Evolutionary conservation across 2,329 filamentous ascomycete species (phyloP), one percentile per base, ranked within the genome.

Genomic region (Exutisphaerella laricina): DNA sequence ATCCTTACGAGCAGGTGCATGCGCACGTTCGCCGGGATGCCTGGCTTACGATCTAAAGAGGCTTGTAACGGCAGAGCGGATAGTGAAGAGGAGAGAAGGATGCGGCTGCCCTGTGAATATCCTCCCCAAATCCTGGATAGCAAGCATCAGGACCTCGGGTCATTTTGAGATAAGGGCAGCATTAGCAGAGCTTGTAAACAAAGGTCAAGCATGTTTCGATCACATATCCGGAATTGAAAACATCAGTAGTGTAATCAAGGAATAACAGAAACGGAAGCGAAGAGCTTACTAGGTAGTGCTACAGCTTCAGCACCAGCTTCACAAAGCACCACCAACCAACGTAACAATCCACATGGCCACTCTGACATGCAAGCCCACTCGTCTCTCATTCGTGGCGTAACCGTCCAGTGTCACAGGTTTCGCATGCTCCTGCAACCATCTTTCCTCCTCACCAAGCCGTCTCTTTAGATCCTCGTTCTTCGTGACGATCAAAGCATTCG

Each of bases 301-400:
- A 13, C 13, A 12, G n/a, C 9, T 26, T 6, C 25, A 6, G 10
- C n/a, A 22, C 16, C 33, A 40, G 9, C 10, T 14, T 62, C 70
- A 96, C 61, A 97, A 70, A n/a, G 88, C 88, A 10, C 90, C 90
- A 1, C 90, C 90, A 5, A 95, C 77, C 23, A 87, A 71, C 56
- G 80, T 78, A 4, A 96, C 89, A 44, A 95, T 84, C 88, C 87
- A 94, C 88, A 97, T 95, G 3, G 88, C 87, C 48, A 94, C 66
- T 46, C 87, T 73, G 28, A 98, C 92, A 63, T 88, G 82, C 59
- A 94, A 70, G 1, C 88, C 81, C 1, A 97, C 92, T 45, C 87
- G 80, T 48, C 92, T 75, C 61, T 98, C 92, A 4, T 79, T 80
- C 57, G 72, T 84, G 39, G 84, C 79, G 64, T 96, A 84, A 64